Percentiles rank a stretch among this genome's conserved stretches.
These are phyloP conservation scores for Amanita muscaria DNA, from an alignment of 768 basidiomycete genomes.

Conservation along the genomic window DNA sequence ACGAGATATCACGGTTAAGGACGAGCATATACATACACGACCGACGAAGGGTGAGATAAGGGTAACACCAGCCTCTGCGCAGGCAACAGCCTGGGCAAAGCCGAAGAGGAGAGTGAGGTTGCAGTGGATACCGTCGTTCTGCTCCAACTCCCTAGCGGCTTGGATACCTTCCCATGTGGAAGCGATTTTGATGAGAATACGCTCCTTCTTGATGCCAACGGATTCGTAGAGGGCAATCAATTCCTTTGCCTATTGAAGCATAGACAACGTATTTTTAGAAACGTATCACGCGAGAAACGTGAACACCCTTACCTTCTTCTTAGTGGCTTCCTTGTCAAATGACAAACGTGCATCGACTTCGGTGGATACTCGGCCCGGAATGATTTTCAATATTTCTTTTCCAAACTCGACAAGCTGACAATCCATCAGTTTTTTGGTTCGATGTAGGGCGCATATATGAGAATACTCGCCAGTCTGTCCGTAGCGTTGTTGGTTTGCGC, in stretches of 20 bases:
- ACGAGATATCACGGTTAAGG: slow-evolving; percentile 3
- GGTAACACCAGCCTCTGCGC: slow-evolving; percentile 96
- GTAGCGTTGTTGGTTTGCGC: slow-evolving; percentile 68
- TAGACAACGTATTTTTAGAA: too few species aligned
- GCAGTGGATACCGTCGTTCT: slow-evolving; percentile 91
- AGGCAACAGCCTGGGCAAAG: slow-evolving; percentile 97
- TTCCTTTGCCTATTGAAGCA: slow-evolving; percentile 68
- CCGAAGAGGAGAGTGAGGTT: slow-evolving; percentile 99
- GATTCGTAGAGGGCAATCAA: slow-evolving; percentile 93
- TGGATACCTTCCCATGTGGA: slow-evolving; percentile 99
- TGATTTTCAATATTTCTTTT: slow-evolving; percentile 87
- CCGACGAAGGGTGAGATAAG: slow-evolving; percentile 99
- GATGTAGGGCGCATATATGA: neutral
- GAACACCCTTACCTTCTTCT: slow-evolving; percentile 54
- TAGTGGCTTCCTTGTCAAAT: slow-evolving; percentile 90
- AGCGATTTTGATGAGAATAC: slow-evolving; percentile 97
- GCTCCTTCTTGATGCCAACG: slow-evolving; percentile 88
- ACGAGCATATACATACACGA: slow-evolving; percentile 50
- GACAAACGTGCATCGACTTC: slow-evolving; percentile 98
- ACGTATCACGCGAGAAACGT: too few species aligned
- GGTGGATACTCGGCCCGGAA: slow-evolving; percentile 97
- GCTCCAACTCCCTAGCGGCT: slow-evolving; percentile 92
- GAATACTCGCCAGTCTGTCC: slow-evolving; percentile 72
- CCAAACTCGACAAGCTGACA: slow-evolving; percentile 93
- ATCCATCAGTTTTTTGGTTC: neutral